Evolutionary conservation across 345 rosid species (phyloP).

Genomic region (Corchorus olitorius): DNA sequence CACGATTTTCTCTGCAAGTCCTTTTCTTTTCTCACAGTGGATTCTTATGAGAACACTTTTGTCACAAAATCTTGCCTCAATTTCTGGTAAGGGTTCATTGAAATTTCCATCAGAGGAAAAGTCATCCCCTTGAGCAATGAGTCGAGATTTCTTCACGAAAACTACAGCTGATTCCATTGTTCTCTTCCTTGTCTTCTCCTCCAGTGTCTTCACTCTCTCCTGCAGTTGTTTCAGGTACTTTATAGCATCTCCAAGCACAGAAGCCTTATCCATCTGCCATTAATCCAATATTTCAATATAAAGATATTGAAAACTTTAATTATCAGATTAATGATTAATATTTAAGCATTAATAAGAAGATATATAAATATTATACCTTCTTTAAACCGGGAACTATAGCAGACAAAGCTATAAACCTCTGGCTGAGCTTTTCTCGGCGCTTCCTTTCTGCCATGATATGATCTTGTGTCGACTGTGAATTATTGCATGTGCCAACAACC

Average conservation of each 20-base stretch:
- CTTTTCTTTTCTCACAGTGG: conserved; percentile 77
- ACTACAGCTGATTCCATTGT: conserved; percentile 63
- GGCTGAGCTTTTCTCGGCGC: conserved; percentile 69
- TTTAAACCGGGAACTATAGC: conserved; percentile 70
- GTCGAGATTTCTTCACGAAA: conserved; percentile 67
- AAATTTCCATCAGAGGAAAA: conserved; percentile 33
- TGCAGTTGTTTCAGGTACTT: conserved; percentile 86
- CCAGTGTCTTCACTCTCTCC: conserved; percentile 67
- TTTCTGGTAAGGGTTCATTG: conserved; percentile 59
- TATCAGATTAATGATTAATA: not conserved
- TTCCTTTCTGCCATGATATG: conserved; percentile 74
- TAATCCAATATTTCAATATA: not conserved
- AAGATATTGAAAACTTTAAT: not conserved
- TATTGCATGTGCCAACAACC: conserved; percentile 22
- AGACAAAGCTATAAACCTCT: conserved; percentile 61
- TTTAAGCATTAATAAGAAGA: not conserved
- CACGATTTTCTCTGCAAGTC: conserved; percentile 53
- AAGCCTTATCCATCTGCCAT: conserved; percentile 91
- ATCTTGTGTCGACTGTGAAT: conserved; percentile 49
- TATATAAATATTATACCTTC: conserved; percentile 42
- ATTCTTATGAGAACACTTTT: conserved; percentile 69
- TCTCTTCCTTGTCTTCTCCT: conserved; percentile 65
- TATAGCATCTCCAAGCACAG: conserved; percentile 85
- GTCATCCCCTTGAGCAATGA: conserved; percentile 45
- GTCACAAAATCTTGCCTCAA: conserved; percentile 76